Evolutionary conservation across 2,329 filamentous ascomycete species (phyloP), one percentile per base, ranked within the genome.

Genomic region (Hirsutella minnesotensis): DNA sequence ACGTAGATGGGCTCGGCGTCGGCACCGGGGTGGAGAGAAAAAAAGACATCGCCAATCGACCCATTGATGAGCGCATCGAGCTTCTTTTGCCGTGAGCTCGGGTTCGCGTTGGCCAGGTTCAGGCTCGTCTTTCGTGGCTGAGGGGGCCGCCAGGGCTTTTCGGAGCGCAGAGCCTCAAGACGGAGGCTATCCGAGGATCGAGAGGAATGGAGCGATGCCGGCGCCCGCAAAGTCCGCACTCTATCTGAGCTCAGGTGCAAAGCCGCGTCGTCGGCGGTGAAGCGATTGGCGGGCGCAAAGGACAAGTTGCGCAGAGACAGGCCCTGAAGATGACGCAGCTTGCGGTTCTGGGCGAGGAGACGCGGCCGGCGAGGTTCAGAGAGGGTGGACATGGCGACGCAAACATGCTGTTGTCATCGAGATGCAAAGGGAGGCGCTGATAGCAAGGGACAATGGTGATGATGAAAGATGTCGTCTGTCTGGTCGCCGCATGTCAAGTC

Each of bases 281-380:
- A 61, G 72, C 66, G 54, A 66, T 66, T 49, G 68, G 66, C 45
- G 69, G 66, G 48, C 68, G 69, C 69, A 51, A 95, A 80, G 47
- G 79, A 80, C 36, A 95, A 70, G 61, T 95, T 95, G 45, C 90
- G 86, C 41, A 95, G 67, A 44, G 85, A 90, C 52, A 96, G 78
- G 51, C 86, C 87, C 54, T 86, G 81, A 4, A 95, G 74, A 67
- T 95, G 89, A 43, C 90, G 81, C 42, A 96, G 72, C 60, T 83
- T 88, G 59, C 88, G 85, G 61, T 95, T 95, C 72, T 92, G 75
- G 16, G 77, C 67, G 24, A 79, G 64, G 48, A 82, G 67, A 35
- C 72, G 67, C 34, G 75, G 72, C 34, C 69, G 65, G 38, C 62
- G 59, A 27, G 58, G 57, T 52, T 64, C 61, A 45, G 58, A 55